These are phyloP conservation scores for Kentomonas sorsogonicus DNA, from an alignment of 208 protist species.

Conservation along the genomic window DNA sequence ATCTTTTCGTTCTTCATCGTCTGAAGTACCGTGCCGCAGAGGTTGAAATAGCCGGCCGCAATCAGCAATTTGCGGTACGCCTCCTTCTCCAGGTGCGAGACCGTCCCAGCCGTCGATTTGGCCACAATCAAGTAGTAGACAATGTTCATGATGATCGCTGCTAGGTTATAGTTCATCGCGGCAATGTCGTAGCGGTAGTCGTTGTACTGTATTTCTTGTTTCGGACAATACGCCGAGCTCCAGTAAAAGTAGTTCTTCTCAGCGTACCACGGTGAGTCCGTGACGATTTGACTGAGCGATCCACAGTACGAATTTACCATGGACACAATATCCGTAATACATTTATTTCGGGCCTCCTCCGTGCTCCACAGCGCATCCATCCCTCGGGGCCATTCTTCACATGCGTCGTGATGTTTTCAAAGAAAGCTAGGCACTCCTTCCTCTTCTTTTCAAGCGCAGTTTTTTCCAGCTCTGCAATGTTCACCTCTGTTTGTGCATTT, in stretches of 20 bases:
- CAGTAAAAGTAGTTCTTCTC: conserved; percentile 47
- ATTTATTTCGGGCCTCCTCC: conserved; percentile 22
- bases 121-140: conserved; percentile 45
- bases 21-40: conserved; percentile 24
- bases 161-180: conserved; percentile 62
- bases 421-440: conserved; percentile 23
- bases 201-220: conserved; percentile 40
- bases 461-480: conserved; percentile 25
- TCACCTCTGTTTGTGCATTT: conserved; percentile 29
- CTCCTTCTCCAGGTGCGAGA: conserved; percentile 45
- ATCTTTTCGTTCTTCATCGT: conserved; percentile 37
- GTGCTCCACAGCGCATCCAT: conserved; percentile 17
- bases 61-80: conserved; percentile 52
- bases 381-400: too few relatives aligned
- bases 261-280: conserved; percentile 27
- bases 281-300: conserved; percentile 23
- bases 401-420: conserved; percentile 28
- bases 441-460: conserved; percentile 33
- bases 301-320: conserved; percentile 31
- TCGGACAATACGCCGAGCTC: conserved; percentile 33
- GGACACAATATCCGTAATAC: conserved; percentile 17
- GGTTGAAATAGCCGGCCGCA: conserved; percentile 52
- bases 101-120: conserved; percentile 17
- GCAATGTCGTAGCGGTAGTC: conserved; percentile 73
- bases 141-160: conserved; percentile 40